These are phyloP conservation scores for Sphagnum magellanicum DNA, from an alignment of 228 moss, liverwort and hornwort species.

Conservation along the genomic window DNA sequence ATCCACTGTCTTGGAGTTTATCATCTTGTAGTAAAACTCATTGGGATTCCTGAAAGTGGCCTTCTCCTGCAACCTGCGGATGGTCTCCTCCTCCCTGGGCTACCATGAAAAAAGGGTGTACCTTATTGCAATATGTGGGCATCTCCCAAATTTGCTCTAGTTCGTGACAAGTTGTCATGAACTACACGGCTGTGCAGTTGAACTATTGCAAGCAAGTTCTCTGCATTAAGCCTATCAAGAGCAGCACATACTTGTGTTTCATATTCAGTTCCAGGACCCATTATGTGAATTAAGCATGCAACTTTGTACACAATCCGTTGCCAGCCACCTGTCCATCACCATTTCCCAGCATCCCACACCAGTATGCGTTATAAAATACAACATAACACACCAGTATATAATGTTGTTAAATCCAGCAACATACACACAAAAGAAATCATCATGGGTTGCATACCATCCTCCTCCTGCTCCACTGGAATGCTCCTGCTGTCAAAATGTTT, in stretches of 20 bases:
- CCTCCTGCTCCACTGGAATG: conserved; percentile 25
- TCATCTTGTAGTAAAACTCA: conserved; percentile 95
- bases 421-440: background rate
- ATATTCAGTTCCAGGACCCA: conserved; percentile 37
- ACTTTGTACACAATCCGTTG: conserved; percentile 64
- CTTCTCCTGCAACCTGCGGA: conserved; percentile 69
- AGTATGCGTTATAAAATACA: too few species aligned
- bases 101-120: too few species aligned
- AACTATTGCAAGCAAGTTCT: conserved; percentile 20
- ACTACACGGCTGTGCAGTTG: conserved; percentile 2
- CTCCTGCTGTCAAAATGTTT: conserved; percentile 56
- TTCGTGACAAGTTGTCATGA: background rate
- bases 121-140: too few species aligned
- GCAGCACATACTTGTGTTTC: conserved; percentile 19
- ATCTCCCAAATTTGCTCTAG: too few species aligned
- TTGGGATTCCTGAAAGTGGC: conserved; percentile 85
- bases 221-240: conserved; percentile 15
- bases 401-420: background rate
- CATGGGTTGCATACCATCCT: conserved; percentile 25
- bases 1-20: conserved; percentile 60
- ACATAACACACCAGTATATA: too few species aligned
- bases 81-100: conserved; percentile 60
- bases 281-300: conserved; percentile 64
- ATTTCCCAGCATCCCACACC: background rate
- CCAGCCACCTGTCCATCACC: conserved; percentile 39